Evolutionary conservation across 2,329 filamentous ascomycete species (phyloP), one percentile per base, ranked within the genome.

Genomic region (Aspergillus awamori): DNA sequence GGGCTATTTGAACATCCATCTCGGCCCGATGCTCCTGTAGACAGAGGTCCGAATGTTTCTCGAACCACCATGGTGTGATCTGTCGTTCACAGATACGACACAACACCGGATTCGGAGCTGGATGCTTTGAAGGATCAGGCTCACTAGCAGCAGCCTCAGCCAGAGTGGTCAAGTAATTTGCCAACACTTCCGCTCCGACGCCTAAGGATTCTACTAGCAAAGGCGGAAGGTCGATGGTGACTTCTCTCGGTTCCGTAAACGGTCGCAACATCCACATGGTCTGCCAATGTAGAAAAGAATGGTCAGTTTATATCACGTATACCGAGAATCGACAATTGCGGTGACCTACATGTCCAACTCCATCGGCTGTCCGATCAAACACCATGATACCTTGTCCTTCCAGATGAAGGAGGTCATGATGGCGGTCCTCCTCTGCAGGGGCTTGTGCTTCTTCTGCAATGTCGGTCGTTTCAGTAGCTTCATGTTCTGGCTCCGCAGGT

Each of bases 181-280:
- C 95, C 36, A 99, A 85, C 57, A 99, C 89, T 77, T 98, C 93
- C 53, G 95, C 96, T 41, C 95, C 95, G 28, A 96, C 93, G 39
- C 95, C 95, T 15, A 99, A 84, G 1, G 93, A 94, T 70, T 98
- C 93, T 55, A 98, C 93, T 62, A 99, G 89, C 28, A 97, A 81
- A 60, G 87, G 83, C 15, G 96, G 94, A 6, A 99, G 86, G 74
- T 98, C 95, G 69, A 99, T 98, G 65, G 96, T 96, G 72, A 99
- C 92, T 80, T 98, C 93, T 67, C 93, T 87, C 5, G 94, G 91
- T 43, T 89, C 85, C 43, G 93, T 89, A 78, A 93, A 96, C 2
- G 94, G 95, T 66, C 95, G 91, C 68, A 99, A 87, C 93, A 99
- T 99, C 95, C 95, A 99, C 96, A 99, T 99, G 17, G 92, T 96